A percentile compares a stretch with the other conserved stretches of the same genome.
These are phyloP conservation scores for Mycogone perniciosa DNA, from an alignment of 2,329 filamentous ascomycete genomes.

Conservation along the genomic window DNA sequence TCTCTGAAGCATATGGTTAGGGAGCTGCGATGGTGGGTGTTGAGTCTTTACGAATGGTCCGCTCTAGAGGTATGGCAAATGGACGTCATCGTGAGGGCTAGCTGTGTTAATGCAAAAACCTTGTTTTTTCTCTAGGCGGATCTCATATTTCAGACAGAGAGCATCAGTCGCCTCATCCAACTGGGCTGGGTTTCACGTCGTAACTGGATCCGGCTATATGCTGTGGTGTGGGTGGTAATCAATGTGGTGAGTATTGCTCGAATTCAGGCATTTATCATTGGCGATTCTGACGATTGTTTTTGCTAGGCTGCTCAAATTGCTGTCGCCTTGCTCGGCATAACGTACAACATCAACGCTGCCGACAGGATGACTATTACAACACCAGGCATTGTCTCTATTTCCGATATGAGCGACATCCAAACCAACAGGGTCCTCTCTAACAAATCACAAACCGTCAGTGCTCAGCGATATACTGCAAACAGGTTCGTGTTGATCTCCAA, in stretches of 20 bases:
- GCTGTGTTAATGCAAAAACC: background rate
- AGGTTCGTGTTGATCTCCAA: slow-evolving; percentile 19
- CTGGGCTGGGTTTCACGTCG: slow-evolving; percentile 17
- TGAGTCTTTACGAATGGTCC: slow-evolving; percentile 31
- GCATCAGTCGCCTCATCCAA: slow-evolving; percentile 18
- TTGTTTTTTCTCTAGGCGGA: slow-evolving; percentile 13
- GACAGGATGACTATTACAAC: slow-evolving; percentile 25
- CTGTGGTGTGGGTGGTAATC: slow-evolving; percentile 17
- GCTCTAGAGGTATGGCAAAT: slow-evolving; percentile 31
- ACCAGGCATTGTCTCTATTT: slow-evolving; percentile 29
- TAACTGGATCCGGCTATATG: slow-evolving; percentile 16
- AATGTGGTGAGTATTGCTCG: slow-evolving; percentile 16
- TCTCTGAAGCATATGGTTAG: slow-evolving; percentile 37
- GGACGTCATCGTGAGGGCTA: background rate
- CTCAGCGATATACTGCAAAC: slow-evolving; percentile 38
- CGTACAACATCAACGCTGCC: slow-evolving; percentile 36
- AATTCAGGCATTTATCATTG: background rate
- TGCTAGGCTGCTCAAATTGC: slow-evolving; percentile 35
- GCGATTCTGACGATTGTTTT: background rate
- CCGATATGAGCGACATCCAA: slow-evolving; percentile 31
- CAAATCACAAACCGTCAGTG: slow-evolving; percentile 18
- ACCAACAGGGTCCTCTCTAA: slow-evolving; percentile 24
- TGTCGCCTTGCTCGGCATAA: slow-evolving; percentile 36
- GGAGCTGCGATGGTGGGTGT: slow-evolving; percentile 41
- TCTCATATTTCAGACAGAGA: slow-evolving; percentile 19